These are phyloP conservation scores for Cutaneotrichosporon dermatis DNA, from an alignment of 1,284 basidiomycete species.

Conservation along the genomic window DNA sequence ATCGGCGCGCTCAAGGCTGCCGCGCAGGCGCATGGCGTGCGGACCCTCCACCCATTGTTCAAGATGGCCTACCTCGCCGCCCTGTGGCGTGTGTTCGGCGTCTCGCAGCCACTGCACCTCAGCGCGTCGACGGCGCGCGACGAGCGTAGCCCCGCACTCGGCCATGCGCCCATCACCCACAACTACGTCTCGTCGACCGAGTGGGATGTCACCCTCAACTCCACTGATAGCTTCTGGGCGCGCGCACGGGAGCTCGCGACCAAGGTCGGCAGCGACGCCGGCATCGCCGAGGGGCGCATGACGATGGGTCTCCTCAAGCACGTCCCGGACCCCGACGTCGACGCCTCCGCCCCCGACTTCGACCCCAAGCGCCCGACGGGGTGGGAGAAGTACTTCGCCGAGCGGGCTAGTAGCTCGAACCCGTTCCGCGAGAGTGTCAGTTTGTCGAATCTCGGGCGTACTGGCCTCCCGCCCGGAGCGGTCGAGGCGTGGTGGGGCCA, in stretches of 20 bases:
- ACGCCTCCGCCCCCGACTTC: neutral
- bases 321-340: constrained; percentile 27
- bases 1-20: constrained; percentile 21
- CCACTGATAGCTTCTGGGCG: constrained; percentile 28
- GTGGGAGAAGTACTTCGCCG: constrained; percentile 38
- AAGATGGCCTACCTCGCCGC: constrained; percentile 27
- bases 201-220: constrained; percentile 7
- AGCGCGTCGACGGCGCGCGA: constrained; percentile 16
- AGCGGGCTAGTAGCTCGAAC: constrained; percentile 10
- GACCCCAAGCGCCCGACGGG: constrained; percentile 30
- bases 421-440: constrained; percentile 22
- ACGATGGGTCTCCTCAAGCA: constrained; percentile 32
- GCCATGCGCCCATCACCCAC: constrained; percentile 28
- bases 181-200: constrained; percentile 31
- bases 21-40: constrained; percentile 23
- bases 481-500: constrained; percentile 35
- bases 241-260: neutral
- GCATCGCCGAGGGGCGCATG: constrained; percentile 19
- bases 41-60: constrained; percentile 37
- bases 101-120: constrained; percentile 4
- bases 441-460: constrained; percentile 36
- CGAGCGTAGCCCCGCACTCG: constrained; percentile 24
- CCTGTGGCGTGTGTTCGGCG: constrained; percentile 24
- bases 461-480: constrained; percentile 24
- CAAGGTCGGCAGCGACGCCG: neutral